Base-by-base conservation (phyloP, 2,329 filamentous ascomycete genomes). In the Epichloe sylvatica region DNA sequence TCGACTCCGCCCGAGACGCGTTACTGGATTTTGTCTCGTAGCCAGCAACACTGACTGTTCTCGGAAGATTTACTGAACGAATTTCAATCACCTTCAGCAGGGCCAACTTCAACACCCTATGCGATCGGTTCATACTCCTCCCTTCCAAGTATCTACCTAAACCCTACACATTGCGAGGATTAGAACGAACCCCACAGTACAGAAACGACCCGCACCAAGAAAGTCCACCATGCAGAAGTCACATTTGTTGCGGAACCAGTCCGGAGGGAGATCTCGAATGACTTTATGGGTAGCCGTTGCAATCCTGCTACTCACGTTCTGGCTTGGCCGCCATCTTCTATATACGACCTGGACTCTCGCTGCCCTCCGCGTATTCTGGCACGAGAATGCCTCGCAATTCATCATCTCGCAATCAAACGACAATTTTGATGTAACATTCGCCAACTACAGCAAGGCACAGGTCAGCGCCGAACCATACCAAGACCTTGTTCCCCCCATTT, bases 361-460 rank as follows among this genome's bases (percentile, higher is more conserved):
- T 45, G 53, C 58, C 15, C 57, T 65, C 3, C 60, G 56, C 1
- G 12, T 60, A 6, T 53, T 53, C 43, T 65, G 62, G 63, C 45
- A 49, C 6, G 55, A 53, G 40, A 51, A 57, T 45, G 52, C 56
- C 13, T 45, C 53, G 3, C 47, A 51, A 2, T 65, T 66, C 50
- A 52, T 64, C 38, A 53, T 66, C 19, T 63, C 62, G 6, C 43
- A 54, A 17, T 49, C 53, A 8, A 51, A 51, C 49, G 62, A 64
- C 51, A 47, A 42, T 30, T 66, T 66, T 47, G 62, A 66, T 46
- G 51, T 66, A n/a, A 63, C 58, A 15, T 66, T 66, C 49, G 54
- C 53, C 17, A 62, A 61, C 49, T 66, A 67, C 53, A 55, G 54
- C 51, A 49, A 34, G n/a, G 34, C 54, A 13, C 62, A 64, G 51